These are phyloP conservation scores for Schrenkiella parvula DNA, from an alignment of 345 rosid species.

Conservation along the genomic window DNA sequence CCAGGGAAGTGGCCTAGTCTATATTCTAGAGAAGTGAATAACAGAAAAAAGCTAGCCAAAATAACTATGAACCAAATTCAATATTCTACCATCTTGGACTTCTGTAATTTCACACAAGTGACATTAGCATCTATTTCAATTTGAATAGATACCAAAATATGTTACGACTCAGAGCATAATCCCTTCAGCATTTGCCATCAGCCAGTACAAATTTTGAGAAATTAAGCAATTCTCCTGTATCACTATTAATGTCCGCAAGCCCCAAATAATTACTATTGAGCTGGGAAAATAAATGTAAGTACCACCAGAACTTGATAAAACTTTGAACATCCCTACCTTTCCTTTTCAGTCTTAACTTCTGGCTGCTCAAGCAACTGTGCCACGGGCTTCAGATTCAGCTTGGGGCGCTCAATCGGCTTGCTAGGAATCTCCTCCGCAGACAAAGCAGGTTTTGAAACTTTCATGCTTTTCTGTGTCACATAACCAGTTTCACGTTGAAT, in stretches of 20 bases:
- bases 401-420: conserved; percentile 56
- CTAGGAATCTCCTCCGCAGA: conserved; percentile 43
- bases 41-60: not conserved
- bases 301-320: not conserved
- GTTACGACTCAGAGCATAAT: conserved; percentile 10
- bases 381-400: conserved; percentile 59
- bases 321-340: conserved; percentile 42
- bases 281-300: not conserved
- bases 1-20: not conserved
- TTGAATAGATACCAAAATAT: not conserved
- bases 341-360: conserved; percentile 49
- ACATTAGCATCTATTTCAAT: conserved; percentile 2
- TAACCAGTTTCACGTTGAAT: conserved; percentile 34
- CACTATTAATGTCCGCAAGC: not conserved
- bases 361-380: conserved; percentile 50
- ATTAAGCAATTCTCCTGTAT: not conserved
- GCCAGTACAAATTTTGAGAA: not conserved
- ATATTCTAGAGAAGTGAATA: conserved; percentile 3
- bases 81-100: conserved; percentile 10
- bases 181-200: not conserved
- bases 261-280: conserved; percentile 2
- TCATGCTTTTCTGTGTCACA: conserved; percentile 27
- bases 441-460: conserved; percentile 38
- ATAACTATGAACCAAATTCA: not conserved
- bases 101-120: not conserved